Conservation (phyloP, 1,139 yeast genomes). For the Kluyveromyces sp. region DNA sequence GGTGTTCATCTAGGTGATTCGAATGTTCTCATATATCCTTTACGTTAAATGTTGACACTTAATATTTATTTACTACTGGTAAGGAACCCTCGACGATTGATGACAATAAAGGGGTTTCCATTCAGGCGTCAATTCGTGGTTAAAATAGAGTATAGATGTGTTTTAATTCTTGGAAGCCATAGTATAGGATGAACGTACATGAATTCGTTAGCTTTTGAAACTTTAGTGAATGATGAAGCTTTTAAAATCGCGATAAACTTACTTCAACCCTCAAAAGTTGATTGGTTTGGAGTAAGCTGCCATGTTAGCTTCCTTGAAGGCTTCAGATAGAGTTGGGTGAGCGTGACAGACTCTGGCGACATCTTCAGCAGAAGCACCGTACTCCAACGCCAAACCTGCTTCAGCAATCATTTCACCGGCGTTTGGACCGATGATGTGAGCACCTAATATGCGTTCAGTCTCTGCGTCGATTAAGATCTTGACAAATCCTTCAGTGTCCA, state of each 20-base stretch:
- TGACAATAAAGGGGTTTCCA: background rate
- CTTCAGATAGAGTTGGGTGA: constrained; percentile 97
- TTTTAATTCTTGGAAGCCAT: background rate
- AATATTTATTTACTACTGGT: background rate
- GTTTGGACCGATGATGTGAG: constrained; percentile 94
- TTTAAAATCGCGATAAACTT: background rate
- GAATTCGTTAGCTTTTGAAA: background rate
- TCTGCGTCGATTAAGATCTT: constrained; percentile 94
- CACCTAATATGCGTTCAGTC: constrained; percentile 93
- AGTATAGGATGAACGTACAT: background rate
- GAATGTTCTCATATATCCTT: background rate
- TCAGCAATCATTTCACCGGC: constrained; percentile 99
- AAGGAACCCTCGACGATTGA: background rate
- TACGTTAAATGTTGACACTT: background rate
- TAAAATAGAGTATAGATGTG: background rate
- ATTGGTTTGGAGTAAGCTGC: constrained; percentile 87
- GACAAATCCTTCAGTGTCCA: constrained; percentile 95
- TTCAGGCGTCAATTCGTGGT: background rate
- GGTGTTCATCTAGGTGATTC: too few relatives aligned
- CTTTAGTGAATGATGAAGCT: background rate
- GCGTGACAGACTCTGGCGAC: constrained; percentile 97
- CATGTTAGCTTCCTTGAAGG: constrained; percentile 96
- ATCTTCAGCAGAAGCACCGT: constrained; percentile 98
- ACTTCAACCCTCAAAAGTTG: constrained; percentile 51
- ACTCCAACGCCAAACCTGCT: constrained; percentile 94